Evolutionary conservation across 2,329 filamentous ascomycete species (phyloP).

Genomic region (Incumbomyces delicatus): DNA sequence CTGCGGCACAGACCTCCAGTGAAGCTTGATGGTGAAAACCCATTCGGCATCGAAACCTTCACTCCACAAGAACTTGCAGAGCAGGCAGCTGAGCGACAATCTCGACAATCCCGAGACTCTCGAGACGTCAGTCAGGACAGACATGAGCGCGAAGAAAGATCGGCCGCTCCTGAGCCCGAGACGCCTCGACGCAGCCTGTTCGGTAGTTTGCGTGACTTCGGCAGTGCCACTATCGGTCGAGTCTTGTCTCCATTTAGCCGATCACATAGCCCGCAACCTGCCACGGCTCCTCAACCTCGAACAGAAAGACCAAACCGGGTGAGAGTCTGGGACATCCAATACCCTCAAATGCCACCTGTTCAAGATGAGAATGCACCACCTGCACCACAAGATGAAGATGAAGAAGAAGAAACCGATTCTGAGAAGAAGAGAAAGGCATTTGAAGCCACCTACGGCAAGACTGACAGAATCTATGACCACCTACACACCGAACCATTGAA

Average conservation of each 20-base stretch:
- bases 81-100: not conserved
- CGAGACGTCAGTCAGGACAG: not conserved
- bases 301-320: not conserved
- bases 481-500: conserved; percentile 3
- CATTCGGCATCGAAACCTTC: conserved; percentile 2
- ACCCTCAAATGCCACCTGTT: not conserved
- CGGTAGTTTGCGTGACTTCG: conserved; percentile 2
- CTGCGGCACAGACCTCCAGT: not conserved
- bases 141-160: not conserved
- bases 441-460: not conserved
- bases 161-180: conserved; percentile 5
- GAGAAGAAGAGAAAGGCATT: conserved; percentile 7
- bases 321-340: conserved; percentile 5
- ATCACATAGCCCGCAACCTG: not conserved
- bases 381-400: not conserved
- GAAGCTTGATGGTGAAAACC: not conserved
- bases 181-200: conserved; percentile 2
- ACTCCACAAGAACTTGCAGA: not conserved
- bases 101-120: not conserved
- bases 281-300: not conserved
- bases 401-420: conserved; percentile 2
- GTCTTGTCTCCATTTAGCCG: not conserved
- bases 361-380: conserved; percentile 1
- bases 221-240: conserved; percentile 2
- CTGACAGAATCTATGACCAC: conserved; percentile 4